Conservation (phyloP, 257 asterid species). For the Nicotiana noctiflora region DNA sequence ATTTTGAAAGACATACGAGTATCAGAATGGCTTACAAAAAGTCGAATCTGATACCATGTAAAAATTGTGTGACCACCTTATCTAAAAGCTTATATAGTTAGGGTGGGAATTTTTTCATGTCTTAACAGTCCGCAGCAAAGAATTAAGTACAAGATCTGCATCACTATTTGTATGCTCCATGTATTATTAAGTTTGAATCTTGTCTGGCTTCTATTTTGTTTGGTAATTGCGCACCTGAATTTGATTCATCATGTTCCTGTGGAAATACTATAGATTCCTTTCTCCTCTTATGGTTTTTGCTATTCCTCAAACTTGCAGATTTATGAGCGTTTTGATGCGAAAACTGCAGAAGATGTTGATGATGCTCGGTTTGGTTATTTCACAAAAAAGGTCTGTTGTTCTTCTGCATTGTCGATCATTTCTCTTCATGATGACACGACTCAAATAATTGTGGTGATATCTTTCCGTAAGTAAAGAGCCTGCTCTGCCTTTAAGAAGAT, state of each 20-base stretch:
- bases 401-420: background rate
- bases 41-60: background rate
- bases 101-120: background rate
- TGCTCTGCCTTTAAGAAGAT: background rate
- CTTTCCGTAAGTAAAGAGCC: background rate
- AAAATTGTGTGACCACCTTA: background rate
- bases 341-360: slow-evolving; percentile 59
- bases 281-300: slow-evolving; percentile 4
- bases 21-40: background rate
- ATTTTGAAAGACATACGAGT: background rate
- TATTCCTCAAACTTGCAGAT: slow-evolving; percentile 37
- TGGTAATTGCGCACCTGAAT: background rate
- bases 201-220: background rate
- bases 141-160: background rate
- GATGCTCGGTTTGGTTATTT: slow-evolving; percentile 75
- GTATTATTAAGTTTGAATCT: background rate
- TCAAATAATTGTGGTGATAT: background rate
- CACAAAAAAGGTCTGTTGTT: slow-evolving; percentile 52
- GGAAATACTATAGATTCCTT: background rate
- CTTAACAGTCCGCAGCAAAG: background rate
- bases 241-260: background rate
- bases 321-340: slow-evolving; percentile 64
- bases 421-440: background rate
- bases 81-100: background rate
- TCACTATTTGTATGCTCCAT: background rate